Percentiles rank a stretch among this genome's conserved stretches.
Conservation (phyloP, 1,284 basidiomycete species). For the Butyriboletus appendiculatus region DNA sequence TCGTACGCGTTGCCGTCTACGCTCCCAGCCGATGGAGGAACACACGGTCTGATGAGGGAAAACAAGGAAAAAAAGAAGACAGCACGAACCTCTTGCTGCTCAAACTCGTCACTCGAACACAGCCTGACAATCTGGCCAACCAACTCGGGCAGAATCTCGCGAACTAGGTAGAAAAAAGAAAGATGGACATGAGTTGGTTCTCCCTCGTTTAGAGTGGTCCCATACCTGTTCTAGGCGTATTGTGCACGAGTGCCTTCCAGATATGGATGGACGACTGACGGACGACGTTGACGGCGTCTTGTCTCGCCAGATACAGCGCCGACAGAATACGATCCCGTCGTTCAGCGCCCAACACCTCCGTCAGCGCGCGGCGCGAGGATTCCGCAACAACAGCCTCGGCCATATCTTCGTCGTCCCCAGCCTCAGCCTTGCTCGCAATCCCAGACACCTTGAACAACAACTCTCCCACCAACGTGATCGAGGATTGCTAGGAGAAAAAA, state of each 20-base stretch:
- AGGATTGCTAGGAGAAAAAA: constrained; percentile 68
- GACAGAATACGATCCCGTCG: constrained; percentile 90
- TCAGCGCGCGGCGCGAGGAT: constrained; percentile 80
- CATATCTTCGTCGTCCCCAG: constrained; percentile 79
- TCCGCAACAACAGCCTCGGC: constrained; percentile 70
- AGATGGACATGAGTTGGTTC: background rate
- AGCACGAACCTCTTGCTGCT: constrained; percentile 86
- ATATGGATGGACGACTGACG: constrained; percentile 94
- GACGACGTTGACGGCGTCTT: constrained; percentile 90
- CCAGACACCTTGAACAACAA: constrained; percentile 98
- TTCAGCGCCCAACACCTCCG: constrained; percentile 88
- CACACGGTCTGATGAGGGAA: background rate
- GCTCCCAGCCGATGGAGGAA: background rate
- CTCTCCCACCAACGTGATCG: constrained; percentile 95
- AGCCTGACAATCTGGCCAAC: constrained; percentile 75
- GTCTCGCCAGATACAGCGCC: constrained; percentile 90
- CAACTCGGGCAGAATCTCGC: constrained; percentile 91
- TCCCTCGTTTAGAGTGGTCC: background rate
- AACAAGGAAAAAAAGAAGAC: background rate
- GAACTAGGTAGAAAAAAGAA: constrained; percentile 50
- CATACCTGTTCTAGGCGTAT: constrained; percentile 79
- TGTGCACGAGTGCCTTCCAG: constrained; percentile 98
- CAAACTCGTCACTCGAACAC: constrained; percentile 77
- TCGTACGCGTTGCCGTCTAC: constrained; percentile 84
- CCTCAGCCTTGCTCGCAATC: constrained; percentile 88